These are phyloP conservation scores for Lactarius deliciosus DNA, from an alignment of 768 basidiomycete genomes.

Conservation along the genomic window DNA sequence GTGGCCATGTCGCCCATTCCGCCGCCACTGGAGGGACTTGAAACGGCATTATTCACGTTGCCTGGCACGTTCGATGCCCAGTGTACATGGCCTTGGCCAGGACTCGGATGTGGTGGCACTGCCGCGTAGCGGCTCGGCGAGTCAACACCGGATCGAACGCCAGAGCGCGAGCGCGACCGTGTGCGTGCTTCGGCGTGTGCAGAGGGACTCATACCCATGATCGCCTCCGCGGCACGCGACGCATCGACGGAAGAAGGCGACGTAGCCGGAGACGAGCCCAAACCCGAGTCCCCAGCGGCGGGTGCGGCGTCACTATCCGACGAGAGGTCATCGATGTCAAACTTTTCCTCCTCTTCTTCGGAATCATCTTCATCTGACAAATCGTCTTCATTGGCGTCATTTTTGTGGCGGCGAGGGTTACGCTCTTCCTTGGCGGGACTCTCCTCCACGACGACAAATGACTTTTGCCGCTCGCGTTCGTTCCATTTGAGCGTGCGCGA, in stretches of 20 bases:
- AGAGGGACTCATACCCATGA: constrained; percentile 24
- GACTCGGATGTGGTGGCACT: constrained; percentile 1
- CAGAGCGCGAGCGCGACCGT: constrained; percentile 21
- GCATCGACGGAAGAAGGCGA: constrained; percentile 16
- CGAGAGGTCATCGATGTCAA: constrained; percentile 88
- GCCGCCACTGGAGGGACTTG: background rate
- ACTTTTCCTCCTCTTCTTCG: constrained; percentile 69
- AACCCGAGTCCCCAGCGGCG: background rate
- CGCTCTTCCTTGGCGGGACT: constrained; percentile 48
- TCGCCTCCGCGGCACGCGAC: constrained; percentile 27
- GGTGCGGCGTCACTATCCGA: constrained; percentile 18
- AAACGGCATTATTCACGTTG: background rate
- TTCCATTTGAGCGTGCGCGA: constrained; percentile 98
- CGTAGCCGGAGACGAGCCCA: constrained; percentile 5
- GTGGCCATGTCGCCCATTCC: constrained; percentile 21
- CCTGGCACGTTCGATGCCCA: constrained; percentile 4
- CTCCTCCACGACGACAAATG: constrained; percentile 97
- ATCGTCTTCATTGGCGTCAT: constrained; percentile 35
- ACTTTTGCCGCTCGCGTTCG: constrained; percentile 97
- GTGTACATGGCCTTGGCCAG: constrained; percentile 25
- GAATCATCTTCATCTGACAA: constrained; percentile 48
- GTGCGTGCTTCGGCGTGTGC: constrained; percentile 15
- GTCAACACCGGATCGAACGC: constrained; percentile 29
- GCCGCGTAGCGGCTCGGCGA: constrained; percentile 26
- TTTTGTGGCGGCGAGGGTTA: background rate